Conservation (phyloP, 2,329 filamentous ascomycete species). For the Sporothrix dimorphospora region DNA sequence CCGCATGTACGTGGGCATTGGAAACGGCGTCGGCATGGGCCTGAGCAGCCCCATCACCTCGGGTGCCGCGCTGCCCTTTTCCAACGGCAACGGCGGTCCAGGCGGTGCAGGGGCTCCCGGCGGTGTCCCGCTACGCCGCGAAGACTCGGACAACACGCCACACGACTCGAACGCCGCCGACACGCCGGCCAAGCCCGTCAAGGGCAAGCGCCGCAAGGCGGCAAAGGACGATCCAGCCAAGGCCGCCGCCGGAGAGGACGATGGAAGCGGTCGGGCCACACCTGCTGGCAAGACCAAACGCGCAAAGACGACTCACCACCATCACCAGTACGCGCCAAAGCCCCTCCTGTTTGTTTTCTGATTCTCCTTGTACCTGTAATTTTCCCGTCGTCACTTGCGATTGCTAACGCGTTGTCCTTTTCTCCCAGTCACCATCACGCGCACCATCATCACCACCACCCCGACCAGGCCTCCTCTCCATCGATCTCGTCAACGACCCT, state of each 20-base stretch:
- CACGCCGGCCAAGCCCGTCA: constrained; percentile 45
- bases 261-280: constrained; percentile 63
- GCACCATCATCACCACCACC: constrained; percentile 61
- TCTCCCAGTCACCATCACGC: constrained; percentile 52
- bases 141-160: constrained; percentile 52
- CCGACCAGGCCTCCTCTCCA: constrained; percentile 49
- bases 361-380: background rate
- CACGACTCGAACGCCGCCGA: constrained; percentile 51
- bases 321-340: constrained; percentile 62
- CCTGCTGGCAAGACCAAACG: constrained; percentile 65
- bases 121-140: constrained; percentile 50
- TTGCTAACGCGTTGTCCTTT: background rate
- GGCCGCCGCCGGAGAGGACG: constrained; percentile 72
- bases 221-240: constrained; percentile 73
- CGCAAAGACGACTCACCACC: constrained; percentile 66
- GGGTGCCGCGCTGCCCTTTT: constrained; percentile 51
- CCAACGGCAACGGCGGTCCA: constrained; percentile 38
- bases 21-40: constrained; percentile 54
- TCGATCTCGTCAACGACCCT: constrained; percentile 49
- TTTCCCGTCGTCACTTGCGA: background rate
- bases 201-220: constrained; percentile 66
- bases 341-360: background rate
- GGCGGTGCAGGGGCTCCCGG: constrained; percentile 38
- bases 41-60: constrained; percentile 56
- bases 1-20: constrained; percentile 93